Base-by-base conservation (phyloP, 805 yeast species). In the Barnettozyma californica region DNA sequence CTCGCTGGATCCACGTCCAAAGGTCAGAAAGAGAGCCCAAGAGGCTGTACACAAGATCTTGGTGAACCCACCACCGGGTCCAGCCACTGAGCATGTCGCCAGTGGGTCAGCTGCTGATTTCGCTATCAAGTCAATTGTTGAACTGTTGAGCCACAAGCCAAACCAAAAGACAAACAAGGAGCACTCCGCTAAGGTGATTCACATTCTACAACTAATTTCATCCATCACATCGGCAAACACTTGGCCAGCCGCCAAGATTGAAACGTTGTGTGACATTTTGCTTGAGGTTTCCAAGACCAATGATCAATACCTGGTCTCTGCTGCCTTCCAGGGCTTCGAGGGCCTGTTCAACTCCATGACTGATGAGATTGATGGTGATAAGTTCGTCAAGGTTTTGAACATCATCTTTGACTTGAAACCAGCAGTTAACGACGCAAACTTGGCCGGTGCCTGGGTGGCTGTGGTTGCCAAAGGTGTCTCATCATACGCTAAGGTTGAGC, bases 381-480 rank as follows among this genome's bases (percentile, higher is more conserved):
- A 80, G 56, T 84, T 85, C 55, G 63, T 75, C 11, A 76, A 71
- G 47, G 82, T 89, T 10, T 69, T 89, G 50, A 80, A 84, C 56
- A 77, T 87, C 41, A 80, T 94, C 40, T 78, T 87, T 57, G 86
- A 85, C 52, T 73, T 91, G 61, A 83, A 82, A 56, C 99, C 99
- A 5, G 75, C 96, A 1, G 64, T 78, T 20, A 85, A 83, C 57
- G 98, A 94, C 62, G 74, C 84, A 27, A 91, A 89, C 64, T 75
- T 94, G 55, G 89, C 92, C 2, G 96, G 95, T 13, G 79, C 97
- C 11, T 94, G 99, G 99, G 76, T 90, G 38, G 96, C 97, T 1
- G 95, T 91, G 19, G 78, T 92, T 41, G 94, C 97, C 9, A 90
- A 89, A 60, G 95, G 92, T 42, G 69, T 78, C 42, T 67, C 76